A percentile compares a stretch with the other conserved stretches of the same genome.
Conservation (phyloP, 371 early-diverging fungal species). For the Mucor irregularis region DNA sequence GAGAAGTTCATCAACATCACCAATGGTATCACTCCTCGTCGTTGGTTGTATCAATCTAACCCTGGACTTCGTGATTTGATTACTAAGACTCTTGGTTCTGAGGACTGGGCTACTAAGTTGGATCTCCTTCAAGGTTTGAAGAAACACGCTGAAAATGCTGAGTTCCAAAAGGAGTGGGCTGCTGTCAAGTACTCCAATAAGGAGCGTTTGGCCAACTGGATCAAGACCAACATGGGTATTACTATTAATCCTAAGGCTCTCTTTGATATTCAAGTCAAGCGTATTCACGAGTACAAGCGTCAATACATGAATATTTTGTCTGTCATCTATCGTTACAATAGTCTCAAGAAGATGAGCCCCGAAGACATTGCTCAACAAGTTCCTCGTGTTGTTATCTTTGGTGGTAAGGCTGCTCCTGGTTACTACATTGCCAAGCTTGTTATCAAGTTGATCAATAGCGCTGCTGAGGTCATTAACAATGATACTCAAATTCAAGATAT, state of each 20-base stretch:
- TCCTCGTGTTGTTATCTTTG: conserved; percentile 82
- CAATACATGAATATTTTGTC: conserved; percentile 95
- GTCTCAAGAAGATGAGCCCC: conserved; percentile 69
- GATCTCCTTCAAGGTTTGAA: conserved; percentile 61
- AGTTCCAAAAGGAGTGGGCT: conserved; percentile 84
- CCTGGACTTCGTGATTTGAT: conserved; percentile 80
- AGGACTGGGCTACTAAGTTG: conserved; percentile 71
- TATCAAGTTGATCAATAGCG: conserved; percentile 94
- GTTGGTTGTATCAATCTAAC: conserved; percentile 95
- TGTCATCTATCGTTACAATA: conserved; percentile 87
- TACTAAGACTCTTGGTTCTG: conserved; percentile 71
- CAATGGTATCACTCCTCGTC: conserved; percentile 91
- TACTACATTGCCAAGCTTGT: conserved; percentile 95
- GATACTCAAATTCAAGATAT: conserved; percentile 74
- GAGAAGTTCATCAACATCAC: conserved; percentile 91
- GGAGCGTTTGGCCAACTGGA: conserved; percentile 80
- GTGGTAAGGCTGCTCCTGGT: conserved; percentile 89
- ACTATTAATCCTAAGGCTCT: conserved; percentile 80
- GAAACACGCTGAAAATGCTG: conserved; percentile 56
- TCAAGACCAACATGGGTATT: conserved; percentile 64
- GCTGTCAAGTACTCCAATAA: conserved; percentile 86
- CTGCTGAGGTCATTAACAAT: conserved; percentile 81
- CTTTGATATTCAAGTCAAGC: conserved; percentile 94
- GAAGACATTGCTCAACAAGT: conserved; percentile 63
- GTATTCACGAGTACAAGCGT: conserved; percentile 96